Conservation (phyloP, 1,284 basidiomycete genomes). For the Ganoderma meredithae region DNA sequence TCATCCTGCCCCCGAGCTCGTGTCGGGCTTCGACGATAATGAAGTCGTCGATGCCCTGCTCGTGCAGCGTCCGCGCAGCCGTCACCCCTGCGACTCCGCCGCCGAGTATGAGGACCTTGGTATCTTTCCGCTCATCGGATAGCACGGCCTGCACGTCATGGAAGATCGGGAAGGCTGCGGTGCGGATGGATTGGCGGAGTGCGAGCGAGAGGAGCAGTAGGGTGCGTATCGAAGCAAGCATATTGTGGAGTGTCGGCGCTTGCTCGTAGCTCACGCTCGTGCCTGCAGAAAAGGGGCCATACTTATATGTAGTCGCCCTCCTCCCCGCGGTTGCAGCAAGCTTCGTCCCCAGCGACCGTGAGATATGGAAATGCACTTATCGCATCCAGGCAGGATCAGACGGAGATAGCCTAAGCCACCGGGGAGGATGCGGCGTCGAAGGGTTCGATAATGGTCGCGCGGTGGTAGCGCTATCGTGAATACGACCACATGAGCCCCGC, state of each 20-base stretch:
- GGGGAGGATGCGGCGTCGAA: background rate
- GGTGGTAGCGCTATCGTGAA: background rate
- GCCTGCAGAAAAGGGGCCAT: background rate
- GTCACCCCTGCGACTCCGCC: slow-evolving; percentile 74
- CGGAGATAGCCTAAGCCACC: background rate
- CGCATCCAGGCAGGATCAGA: background rate
- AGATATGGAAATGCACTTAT: slow-evolving; percentile 12
- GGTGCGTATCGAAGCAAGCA: background rate
- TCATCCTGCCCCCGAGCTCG: slow-evolving; percentile 70
- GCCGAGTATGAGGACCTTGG: slow-evolving; percentile 60
- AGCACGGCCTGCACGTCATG: slow-evolving; percentile 15
- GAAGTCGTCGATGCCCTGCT: slow-evolving; percentile 65
- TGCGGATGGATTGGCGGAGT: background rate
- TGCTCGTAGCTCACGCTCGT: background rate
- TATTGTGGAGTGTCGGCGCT: slow-evolving; percentile 1
- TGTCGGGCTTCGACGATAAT: slow-evolving; percentile 65
- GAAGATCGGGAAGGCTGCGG: background rate
- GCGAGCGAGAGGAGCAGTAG: slow-evolving; percentile 3
- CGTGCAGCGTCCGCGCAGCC: slow-evolving; percentile 66
- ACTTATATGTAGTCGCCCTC: slow-evolving; percentile 10
- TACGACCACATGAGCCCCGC: background rate
- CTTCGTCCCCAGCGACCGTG: background rate
- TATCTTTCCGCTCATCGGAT: slow-evolving; percentile 30
- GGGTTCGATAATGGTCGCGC: background rate
- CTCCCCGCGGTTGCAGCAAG: background rate